These are phyloP conservation scores for Lentinula sp. DNA, from an alignment of 768 basidiomycete species.

Conservation along the genomic window DNA sequence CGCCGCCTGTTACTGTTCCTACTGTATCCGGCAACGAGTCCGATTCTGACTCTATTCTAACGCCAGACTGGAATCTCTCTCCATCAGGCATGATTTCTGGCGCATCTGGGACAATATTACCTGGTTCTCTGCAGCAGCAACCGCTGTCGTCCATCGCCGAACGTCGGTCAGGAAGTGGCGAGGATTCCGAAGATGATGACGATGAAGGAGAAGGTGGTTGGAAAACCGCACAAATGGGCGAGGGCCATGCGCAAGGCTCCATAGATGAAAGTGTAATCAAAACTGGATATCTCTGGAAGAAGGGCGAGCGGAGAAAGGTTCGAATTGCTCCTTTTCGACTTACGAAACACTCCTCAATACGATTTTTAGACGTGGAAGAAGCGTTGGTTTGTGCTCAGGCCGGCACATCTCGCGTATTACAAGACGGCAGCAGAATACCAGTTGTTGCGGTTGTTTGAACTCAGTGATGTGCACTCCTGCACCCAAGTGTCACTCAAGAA, in stretches of 20 bases:
- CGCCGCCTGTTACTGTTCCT: conserved; percentile 21
- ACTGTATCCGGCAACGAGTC: conserved; percentile 73
- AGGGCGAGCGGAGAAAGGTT: conserved; percentile 96
- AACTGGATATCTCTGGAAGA: conserved; percentile 95
- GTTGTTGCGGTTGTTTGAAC: conserved; percentile 80
- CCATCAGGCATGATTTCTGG: conserved; percentile 22
- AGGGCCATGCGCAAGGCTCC: conserved; percentile 35
- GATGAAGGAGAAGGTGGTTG: conserved; percentile 63
- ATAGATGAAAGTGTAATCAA: conserved; percentile 73
- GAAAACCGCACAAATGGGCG: conserved; percentile 44
- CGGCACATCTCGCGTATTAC: conserved; percentile 93
- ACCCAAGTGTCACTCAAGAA: conserved; percentile 84
- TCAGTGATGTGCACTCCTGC: conserved; percentile 86
- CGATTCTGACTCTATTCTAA: conserved; percentile 73
- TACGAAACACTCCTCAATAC: conserved; percentile 4
- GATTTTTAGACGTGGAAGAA: conserved; percentile 91
- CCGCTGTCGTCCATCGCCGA: conserved; percentile 78
- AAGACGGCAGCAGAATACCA: conserved; percentile 94
- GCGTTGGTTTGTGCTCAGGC: conserved; percentile 94
- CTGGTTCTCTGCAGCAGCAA: conserved; percentile 30
- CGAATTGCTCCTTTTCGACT: conserved; percentile 14
- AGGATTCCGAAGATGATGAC: conserved; percentile 75
- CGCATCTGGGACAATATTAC: conserved; percentile 18
- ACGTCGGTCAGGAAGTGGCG: conserved; percentile 60
- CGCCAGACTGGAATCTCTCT: conserved; percentile 45